Base-by-base conservation (phyloP, 257 asterid species). In the Gentiana macrophylla region DNA sequence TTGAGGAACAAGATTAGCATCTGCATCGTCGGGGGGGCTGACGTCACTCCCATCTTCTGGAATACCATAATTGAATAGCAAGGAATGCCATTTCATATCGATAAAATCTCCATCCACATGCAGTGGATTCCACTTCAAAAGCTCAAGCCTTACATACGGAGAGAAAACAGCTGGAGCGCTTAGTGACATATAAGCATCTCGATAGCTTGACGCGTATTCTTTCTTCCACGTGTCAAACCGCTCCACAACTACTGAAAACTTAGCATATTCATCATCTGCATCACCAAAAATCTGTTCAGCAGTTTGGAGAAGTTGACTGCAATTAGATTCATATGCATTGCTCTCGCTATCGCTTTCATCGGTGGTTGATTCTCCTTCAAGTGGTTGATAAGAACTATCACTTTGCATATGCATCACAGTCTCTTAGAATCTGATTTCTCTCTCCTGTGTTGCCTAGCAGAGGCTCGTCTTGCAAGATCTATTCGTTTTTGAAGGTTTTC, bases 51-150 rank as follows among this genome's bases (percentile, higher is more conserved):
- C 85, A 67, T 72, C 85, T 66, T 84, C 87, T 24, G 74, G 74
- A 49, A 78, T 68, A 43, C 98, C 94, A 71, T 85, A 88, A 70
- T 59, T 74, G 70, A 79, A 83, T 60, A 92, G 82, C 78, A 89
- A 68, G 10, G 79, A 65, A 70, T 85, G 93, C 98, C 98, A 92
- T 65, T 79, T 70, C 99, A 88, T 92, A 65, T 87, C 77, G 15
- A 71, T 75, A 70, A 88, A 92, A 70, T 92, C 99, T 60, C 83
- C 73, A 68, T 83, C 88, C 60, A 81, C 80, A 62, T 80, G 97
- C 57, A 92, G 94, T 10, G 99, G 99, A 59, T 92, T 93, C 99
- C 99, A 92, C 81, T 85, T 86, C 64, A 92, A 80, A 77, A 92
- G 99, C 80, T 92, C 97, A 66, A 88, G 66, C 61, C 95, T 82